Evolutionary conservation across 140 eudicot genomes (phyloP), one percentile per base, ranked within the genome.

Genomic region (Flaveria floridana): DNA sequence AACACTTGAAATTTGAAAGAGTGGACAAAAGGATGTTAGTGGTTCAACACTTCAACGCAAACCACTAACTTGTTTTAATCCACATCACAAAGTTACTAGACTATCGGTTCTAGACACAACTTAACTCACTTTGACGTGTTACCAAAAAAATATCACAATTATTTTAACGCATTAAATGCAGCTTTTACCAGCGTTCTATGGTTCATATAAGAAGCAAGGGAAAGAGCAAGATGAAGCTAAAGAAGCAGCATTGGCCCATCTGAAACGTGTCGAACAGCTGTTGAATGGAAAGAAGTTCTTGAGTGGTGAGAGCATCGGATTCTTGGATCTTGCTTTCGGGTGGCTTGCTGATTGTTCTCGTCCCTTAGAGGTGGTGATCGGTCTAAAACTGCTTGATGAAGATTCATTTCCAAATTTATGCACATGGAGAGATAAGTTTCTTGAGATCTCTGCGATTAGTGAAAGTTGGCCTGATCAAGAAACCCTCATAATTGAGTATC

Each of bases 381-480:
- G 41, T 68, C 6, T 74, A 21, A 81, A 68, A 65, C 46, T 87
- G 48, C 63, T 87, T 2, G 80, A 76, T 57, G 77, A 74, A 57
- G 72, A 84, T 20, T 65, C 44, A 28, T 82, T 82, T 70, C 87
- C 91, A n/a, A 58, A 67, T 3, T 47, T 87, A 67, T 73, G 78
- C 34, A 41, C 66, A 1, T 84, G 91, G 91, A 82, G 82, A 74
- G 47, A 68, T 15, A 76, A 61, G 3, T 82, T 79, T 26, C 65
- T 82, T 6, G 74, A 82, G 20, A 66, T 44, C 70, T 77, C 83
- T 3, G 70, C 52, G 30, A 74, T 82, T 68, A 77, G 30, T 44
- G 79, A 82, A 74, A 65, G 68, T 67, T 73, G 81, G 85, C 89
- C 89, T 28, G 88, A 82, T 52, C 84, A 79, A 68, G 87, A 80